These are phyloP conservation scores for Fusarium heterosporum DNA, from an alignment of 2,329 filamentous ascomycete genomes.

Conservation along the genomic window DNA sequence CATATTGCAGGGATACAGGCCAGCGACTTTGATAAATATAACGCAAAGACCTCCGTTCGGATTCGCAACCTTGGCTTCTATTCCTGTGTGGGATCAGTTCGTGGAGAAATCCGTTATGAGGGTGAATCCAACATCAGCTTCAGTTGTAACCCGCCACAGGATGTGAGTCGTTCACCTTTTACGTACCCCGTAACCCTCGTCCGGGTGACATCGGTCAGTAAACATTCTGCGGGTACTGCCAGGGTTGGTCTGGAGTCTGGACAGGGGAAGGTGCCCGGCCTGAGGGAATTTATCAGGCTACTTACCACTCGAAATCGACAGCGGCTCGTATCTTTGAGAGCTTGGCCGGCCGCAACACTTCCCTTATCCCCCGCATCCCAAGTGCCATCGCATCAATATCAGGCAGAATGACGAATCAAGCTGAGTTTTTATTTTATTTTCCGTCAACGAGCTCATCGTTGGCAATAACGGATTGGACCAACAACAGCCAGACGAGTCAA, in stretches of 20 bases:
- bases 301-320: constrained; percentile 29
- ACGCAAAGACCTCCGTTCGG: constrained; percentile 23
- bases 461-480: neutral
- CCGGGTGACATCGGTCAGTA: constrained; percentile 32
- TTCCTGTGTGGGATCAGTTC: constrained; percentile 8
- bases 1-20: neutral
- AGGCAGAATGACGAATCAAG: constrained; percentile 27
- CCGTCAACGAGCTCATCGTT: constrained; percentile 5
- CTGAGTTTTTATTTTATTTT: constrained; percentile 4
- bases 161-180: constrained; percentile 15
- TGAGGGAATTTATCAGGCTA: constrained; percentile 39
- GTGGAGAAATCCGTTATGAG: constrained; percentile 19
- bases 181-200: constrained; percentile 5
- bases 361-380: constrained; percentile 25
- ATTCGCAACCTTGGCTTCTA: constrained; percentile 15
- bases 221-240: constrained; percentile 33
- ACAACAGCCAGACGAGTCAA: neutral
- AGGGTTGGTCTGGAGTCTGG: constrained; percentile 18
- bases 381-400: constrained; percentile 26
- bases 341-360: constrained; percentile 2
- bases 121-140: neutral
- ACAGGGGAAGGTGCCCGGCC: constrained; percentile 23
- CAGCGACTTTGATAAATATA: constrained; percentile 30
- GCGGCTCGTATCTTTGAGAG: constrained; percentile 33
- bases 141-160: constrained; percentile 7